Percentiles rank a stretch among this genome's conserved stretches.
Evolutionary conservation across 2,329 filamentous ascomycete species (phyloP).

Genomic region (Coniochaeta sp.): DNA sequence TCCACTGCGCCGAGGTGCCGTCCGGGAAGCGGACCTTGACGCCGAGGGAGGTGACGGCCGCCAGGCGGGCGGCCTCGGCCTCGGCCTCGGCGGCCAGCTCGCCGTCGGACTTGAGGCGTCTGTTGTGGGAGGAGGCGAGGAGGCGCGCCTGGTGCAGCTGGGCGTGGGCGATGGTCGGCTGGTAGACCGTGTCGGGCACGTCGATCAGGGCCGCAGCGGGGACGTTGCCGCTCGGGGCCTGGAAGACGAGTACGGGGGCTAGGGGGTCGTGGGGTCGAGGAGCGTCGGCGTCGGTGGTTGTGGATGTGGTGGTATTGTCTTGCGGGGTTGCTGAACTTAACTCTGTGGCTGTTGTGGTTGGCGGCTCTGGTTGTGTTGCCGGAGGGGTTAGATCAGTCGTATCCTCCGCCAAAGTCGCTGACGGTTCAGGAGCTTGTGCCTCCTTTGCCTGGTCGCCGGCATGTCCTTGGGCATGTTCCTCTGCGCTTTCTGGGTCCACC

Average conservation of each 20-base stretch:
- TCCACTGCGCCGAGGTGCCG: slow-evolving; percentile 67
- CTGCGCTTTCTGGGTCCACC: slow-evolving; percentile 21
- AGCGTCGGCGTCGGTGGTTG: neutral
- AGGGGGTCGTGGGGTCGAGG: slow-evolving; percentile 24
- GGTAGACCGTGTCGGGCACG: slow-evolving; percentile 68
- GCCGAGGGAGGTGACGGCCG: slow-evolving; percentile 59
- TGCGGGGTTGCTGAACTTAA: neutral
- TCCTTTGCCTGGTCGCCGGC: slow-evolving; percentile 6
- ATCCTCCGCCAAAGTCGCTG: neutral
- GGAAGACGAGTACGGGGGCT: slow-evolving; percentile 63
- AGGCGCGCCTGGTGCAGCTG: slow-evolving; percentile 67
- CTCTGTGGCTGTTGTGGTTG: neutral
- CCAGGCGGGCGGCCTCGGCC: slow-evolving; percentile 57
- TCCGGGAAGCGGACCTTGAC: slow-evolving; percentile 86
- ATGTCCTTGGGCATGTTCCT: slow-evolving; percentile 6
- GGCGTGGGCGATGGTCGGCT: slow-evolving; percentile 67
- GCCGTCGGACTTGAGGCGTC: slow-evolving; percentile 71
- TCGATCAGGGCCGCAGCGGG: slow-evolving; percentile 65
- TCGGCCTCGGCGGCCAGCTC: slow-evolving; percentile 67
- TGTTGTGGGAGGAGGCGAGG: slow-evolving; percentile 57
- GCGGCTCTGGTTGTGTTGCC: neutral
- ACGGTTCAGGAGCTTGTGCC: neutral
- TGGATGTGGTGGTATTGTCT: neutral
- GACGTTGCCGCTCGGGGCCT: slow-evolving; percentile 65
- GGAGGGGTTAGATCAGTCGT: neutral